Evolutionary conservation across 352 stramenopile genomes (phyloP), one percentile per base, ranked within the genome.

Genomic region (Pythium aquatile): DNA sequence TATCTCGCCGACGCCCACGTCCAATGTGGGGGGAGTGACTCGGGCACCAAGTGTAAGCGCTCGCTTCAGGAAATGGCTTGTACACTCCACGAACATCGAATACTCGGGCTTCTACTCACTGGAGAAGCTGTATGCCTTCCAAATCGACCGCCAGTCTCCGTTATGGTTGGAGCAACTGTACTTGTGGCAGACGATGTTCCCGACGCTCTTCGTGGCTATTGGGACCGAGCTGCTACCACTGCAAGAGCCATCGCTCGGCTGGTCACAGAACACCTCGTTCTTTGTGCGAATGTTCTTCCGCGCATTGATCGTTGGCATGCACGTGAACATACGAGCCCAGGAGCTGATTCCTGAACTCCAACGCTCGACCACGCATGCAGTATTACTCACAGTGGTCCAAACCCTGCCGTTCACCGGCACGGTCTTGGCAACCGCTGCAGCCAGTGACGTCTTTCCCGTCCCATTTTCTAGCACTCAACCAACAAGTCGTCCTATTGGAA

Each of bases 291-390:
- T 70, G 32, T 69, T 69, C 13, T 20, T 76, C 5, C 67, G 55
- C 0, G 61, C 61, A 1, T 59, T 69, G 30, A 40, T 73, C 5
- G 55, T 66, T 2, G 58, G 47, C 5, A 47, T 76, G 10, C 42
- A 63, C 1, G 55, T 65, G 16, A 55, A 61, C 32, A 13, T 66
- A 2, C 63, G 65, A 1, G 60, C 69, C 1, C 40, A 69, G 0
- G 65, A 78, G 35, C 74, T 69, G 48, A 73, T 79, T 29, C 61
- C 70, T 0, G 65, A 66, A 20, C 69, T 73, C 17, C 47, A 48
- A n/a, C 24, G 75, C 1, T 70, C 72, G 6, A 52, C 52, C 5
- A 35, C 32, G 32, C 32, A 28, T 29, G 2, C 60, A 5, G 4
- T 66, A 7, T 44, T 49, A 24, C 29, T 61, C 3, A 10, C 20